A percentile compares a stretch with the other conserved stretches of the same genome.
These are phyloP conservation scores for Chiua virens DNA, from an alignment of 768 basidiomycete species.

Conservation along the genomic window DNA sequence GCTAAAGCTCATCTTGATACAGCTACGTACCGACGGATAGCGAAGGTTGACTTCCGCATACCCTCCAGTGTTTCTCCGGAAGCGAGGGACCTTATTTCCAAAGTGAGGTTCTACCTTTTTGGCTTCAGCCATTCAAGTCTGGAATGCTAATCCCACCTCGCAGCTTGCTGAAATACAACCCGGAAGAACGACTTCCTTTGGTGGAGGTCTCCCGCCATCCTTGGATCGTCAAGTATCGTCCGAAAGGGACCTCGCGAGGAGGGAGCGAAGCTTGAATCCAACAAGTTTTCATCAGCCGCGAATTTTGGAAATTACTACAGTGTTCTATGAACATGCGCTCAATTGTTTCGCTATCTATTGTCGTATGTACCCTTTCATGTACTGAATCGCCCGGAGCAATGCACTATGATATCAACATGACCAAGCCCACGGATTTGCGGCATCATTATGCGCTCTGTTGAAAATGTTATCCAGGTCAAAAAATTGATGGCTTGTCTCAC, in stretches of 20 bases:
- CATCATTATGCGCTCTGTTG: too few species aligned
- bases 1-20: slow-evolving; percentile 8
- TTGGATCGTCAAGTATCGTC: slow-evolving; percentile 77
- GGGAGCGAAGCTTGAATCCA: slow-evolving; percentile 20
- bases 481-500: too few species aligned
- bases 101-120: slow-evolving; percentile 24
- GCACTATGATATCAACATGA: neutral
- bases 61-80: slow-evolving; percentile 42
- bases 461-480: too few species aligned
- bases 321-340: neutral
- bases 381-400: slow-evolving; percentile 3
- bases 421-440: too few species aligned
- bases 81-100: slow-evolving; percentile 47
- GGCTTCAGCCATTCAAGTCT: neutral
- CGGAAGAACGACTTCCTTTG: slow-evolving; percentile 73
- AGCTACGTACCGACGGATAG: slow-evolving; percentile 92
- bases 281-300: neutral
- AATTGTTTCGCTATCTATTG: slow-evolving; percentile 6
- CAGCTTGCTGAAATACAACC: slow-evolving; percentile 86
- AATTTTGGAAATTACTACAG: neutral
- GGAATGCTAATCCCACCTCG: slow-evolving; percentile 8
- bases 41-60: slow-evolving; percentile 73
- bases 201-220: slow-evolving; percentile 77
- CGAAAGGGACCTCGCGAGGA: slow-evolving; percentile 41
- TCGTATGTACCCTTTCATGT: slow-evolving; percentile 15